Evolutionary conservation across 1,139 yeast genomes (phyloP).

Genomic region (Blastobotrys ciferrii): DNA sequence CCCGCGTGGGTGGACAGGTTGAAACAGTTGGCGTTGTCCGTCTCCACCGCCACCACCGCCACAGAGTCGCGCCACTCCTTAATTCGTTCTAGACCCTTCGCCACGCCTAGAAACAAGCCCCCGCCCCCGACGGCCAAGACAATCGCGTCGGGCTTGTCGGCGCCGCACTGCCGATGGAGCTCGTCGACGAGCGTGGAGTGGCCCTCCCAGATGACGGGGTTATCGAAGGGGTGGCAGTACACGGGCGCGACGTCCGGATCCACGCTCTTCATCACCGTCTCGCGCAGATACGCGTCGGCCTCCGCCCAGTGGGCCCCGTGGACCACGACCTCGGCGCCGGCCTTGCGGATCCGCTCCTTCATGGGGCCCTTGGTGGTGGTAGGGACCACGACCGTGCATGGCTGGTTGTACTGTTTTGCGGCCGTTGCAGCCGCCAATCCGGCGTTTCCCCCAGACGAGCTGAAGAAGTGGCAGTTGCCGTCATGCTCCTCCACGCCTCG

Average conservation of each 20-base stretch:
- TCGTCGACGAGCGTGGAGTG: slow-evolving; percentile 62
- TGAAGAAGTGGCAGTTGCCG: slow-evolving; percentile 48
- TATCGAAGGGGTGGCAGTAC: slow-evolving; percentile 71
- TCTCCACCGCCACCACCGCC: slow-evolving; percentile 57
- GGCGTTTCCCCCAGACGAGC: slow-evolving; percentile 78
- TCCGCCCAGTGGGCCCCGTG: slow-evolving; percentile 63
- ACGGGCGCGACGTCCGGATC: slow-evolving; percentile 41
- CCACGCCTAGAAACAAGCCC: slow-evolving; percentile 64
- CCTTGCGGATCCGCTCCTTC: slow-evolving; percentile 41
- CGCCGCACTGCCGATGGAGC: slow-evolving; percentile 44
- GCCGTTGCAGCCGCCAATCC: slow-evolving; percentile 74
- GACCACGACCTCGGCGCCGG: slow-evolving; percentile 55
- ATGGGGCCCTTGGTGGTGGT: slow-evolving; percentile 44
- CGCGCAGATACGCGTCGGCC: slow-evolving; percentile 55
- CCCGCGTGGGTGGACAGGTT: slow-evolving; percentile 48
- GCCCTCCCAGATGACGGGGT: slow-evolving; percentile 66
- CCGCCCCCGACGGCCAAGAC: slow-evolving; percentile 77
- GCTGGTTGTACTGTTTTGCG: slow-evolving; percentile 44
- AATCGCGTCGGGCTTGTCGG: slow-evolving; percentile 50
- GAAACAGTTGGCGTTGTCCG: slow-evolving; percentile 59
- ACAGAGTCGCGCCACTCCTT: slow-evolving; percentile 40
- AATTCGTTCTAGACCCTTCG: slow-evolving; percentile 48
- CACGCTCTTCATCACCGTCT: slow-evolving; percentile 38
- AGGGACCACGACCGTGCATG: slow-evolving; percentile 70
- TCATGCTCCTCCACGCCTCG: slow-evolving; percentile 16